Evolutionary conservation across 495 filamentous ascomycete species (phyloP), one percentile per base, ranked within the genome.

Genomic region (Penicillium roqueforti): DNA sequence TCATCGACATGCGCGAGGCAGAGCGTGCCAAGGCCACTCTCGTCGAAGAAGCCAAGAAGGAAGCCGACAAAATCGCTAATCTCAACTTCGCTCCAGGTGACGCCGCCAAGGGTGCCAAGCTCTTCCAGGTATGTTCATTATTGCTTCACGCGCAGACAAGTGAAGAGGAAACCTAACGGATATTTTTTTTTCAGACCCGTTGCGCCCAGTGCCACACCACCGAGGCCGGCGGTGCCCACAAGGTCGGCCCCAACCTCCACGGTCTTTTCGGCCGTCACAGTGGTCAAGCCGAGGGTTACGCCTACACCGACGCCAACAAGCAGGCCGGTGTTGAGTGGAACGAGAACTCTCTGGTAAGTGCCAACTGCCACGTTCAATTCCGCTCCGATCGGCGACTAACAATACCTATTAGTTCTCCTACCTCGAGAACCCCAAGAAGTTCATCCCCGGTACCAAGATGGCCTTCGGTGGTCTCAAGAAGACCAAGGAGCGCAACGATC

Each of bases 371-470:
- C 11, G 6, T 29, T n/a, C 20, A 25, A 1, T 23, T 26, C 6
- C 9, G 13, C 18, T 13, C n/a, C n/a, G 25, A 22, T 18, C 9
- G 4, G 7, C 10, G 29, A 40, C 67, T 67, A 56, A 66, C 28
- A 2, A 36, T 23, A 26, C 42, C 18, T 28, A 9, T 60, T 61
- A 89, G 88, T 92, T 90, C 71, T 77, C 83, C 56, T 92, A 92
- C 80, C 85, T 92, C 66, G 88, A 92, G 78, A 92, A 92, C 81
- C 88, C 88, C 62, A 92, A 92, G 80, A 92, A 92, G 76, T 92
- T 85, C 85, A 97, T 99, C 58, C 95, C 93, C 65, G 93, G 93
- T 62, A 99, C 93, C 75, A 99, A 99, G 90, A 99, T 99, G 93
- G 93, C 93, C 68, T 99, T 99, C 74, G 93, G 93, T 79, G 93